phyloP scores from a whole-genome alignment of 2,329 filamentous ascomycete species.

The Neoascochyta sp. region DNA sequence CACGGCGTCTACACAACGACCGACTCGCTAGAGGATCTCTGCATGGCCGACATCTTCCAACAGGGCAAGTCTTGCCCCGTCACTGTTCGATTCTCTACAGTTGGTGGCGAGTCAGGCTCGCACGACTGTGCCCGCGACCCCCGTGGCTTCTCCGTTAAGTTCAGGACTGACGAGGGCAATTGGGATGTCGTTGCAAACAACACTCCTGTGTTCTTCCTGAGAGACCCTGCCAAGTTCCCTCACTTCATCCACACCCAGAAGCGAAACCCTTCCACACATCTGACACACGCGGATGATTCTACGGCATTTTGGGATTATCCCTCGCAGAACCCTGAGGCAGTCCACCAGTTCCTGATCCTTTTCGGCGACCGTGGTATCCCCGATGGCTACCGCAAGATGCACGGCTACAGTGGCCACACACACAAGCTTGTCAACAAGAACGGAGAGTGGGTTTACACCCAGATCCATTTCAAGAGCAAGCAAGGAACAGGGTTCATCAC shows the following conservation, averaged over 20 bases:
- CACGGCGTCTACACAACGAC: conserved; percentile 49
- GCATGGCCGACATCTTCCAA: conserved; percentile 48
- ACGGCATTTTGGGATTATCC: conserved; percentile 66
- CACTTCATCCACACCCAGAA: conserved; percentile 60
- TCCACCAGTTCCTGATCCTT: conserved; percentile 53
- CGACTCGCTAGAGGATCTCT: conserved; percentile 46
- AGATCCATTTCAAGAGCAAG: conserved; percentile 53
- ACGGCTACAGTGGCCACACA: conserved; percentile 53
- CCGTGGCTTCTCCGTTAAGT: conserved; percentile 69
- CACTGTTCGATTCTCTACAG: conserved; percentile 69
- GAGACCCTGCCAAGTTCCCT: conserved; percentile 65
- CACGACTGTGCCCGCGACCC: conserved; percentile 70
- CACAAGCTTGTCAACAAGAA: conserved; percentile 53
- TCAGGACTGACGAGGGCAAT: conserved; percentile 70
- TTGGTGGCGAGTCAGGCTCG: conserved; percentile 69
- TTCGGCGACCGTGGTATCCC: conserved; percentile 56
- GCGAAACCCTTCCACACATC: conserved; percentile 66
- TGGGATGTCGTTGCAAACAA: conserved; percentile 72
- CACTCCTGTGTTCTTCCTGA: conserved; percentile 71
- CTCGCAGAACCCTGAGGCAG: conserved; percentile 52
- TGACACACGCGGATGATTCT: conserved; percentile 61
- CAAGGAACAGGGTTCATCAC: conserved; percentile 53
- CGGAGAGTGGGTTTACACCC: conserved; percentile 52
- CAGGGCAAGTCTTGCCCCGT: conserved; percentile 67
- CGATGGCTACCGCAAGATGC: conserved; percentile 54